These are phyloP conservation scores for Westerdykella sp. DNA, from an alignment of 2,329 filamentous ascomycete genomes.

Conservation along the genomic window DNA sequence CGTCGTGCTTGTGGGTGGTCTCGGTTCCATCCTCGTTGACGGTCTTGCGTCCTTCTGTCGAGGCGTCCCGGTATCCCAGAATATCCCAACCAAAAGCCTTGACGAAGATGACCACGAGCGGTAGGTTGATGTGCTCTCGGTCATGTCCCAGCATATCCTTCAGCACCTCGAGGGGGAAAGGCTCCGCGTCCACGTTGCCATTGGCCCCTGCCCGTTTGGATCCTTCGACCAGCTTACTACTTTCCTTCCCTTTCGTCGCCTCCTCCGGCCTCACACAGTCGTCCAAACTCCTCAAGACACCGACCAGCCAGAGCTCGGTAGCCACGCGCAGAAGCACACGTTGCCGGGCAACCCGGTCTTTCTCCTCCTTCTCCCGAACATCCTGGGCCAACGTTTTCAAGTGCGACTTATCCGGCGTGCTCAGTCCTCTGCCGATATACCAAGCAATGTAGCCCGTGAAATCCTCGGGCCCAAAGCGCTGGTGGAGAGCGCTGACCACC, in stretches of 20 bases:
- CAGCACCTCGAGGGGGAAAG: constrained; percentile 93
- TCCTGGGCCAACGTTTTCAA: constrained; percentile 75
- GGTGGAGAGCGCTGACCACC: constrained; percentile 89
- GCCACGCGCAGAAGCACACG: constrained; percentile 81
- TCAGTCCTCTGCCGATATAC: constrained; percentile 85
- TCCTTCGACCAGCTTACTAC: constrained; percentile 47
- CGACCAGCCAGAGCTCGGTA: constrained; percentile 93
- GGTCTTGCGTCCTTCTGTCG: constrained; percentile 72
- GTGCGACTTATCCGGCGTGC: constrained; percentile 77
- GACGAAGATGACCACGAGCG: constrained; percentile 88
- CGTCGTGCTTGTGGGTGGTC: constrained; percentile 49
- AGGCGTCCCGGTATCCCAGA: constrained; percentile 66
- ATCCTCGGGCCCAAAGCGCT: constrained; percentile 82
- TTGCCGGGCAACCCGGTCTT: constrained; percentile 82
- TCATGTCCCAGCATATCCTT: constrained; percentile 95
- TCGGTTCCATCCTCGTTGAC: constrained; percentile 74
- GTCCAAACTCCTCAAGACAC: constrained; percentile 74
- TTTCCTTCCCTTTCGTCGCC: constrained; percentile 55
- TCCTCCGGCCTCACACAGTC: constrained; percentile 62
- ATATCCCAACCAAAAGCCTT: constrained; percentile 97
- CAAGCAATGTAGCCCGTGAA: constrained; percentile 90
- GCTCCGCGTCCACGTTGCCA: constrained; percentile 63
- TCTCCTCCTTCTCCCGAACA: constrained; percentile 88
- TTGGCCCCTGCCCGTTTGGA: constrained; percentile 58
- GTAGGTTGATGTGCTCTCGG: constrained; percentile 83